phyloP scores from a whole-genome alignment of 1,284 basidiomycete genomes.

The Neonothopanus nambi region DNA sequence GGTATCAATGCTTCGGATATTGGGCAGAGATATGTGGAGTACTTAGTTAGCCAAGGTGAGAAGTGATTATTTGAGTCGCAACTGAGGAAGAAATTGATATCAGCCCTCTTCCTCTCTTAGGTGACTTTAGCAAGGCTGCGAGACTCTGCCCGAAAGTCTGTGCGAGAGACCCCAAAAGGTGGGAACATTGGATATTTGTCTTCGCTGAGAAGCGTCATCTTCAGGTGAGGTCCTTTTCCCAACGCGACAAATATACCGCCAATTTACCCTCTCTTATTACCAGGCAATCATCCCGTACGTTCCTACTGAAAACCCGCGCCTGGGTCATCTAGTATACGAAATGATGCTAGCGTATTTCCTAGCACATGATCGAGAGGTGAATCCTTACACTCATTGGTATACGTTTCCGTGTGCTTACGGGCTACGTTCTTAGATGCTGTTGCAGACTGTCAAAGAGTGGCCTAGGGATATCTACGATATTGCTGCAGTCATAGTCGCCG shows the following conservation, averaged over 20 bases:
- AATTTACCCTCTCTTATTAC: not conserved
- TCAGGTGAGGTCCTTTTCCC: conserved; percentile 48
- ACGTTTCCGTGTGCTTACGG: not conserved
- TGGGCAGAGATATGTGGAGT: conserved; percentile 81
- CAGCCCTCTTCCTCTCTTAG: conserved; percentile 38
- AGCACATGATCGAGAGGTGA: conserved; percentile 72
- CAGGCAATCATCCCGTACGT: conserved; percentile 89
- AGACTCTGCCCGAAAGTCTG: conserved; percentile 87
- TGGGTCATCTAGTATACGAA: conserved; percentile 89
- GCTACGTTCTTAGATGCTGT: conserved; percentile 53
- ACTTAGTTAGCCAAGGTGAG: conserved; percentile 75
- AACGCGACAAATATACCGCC: not conserved
- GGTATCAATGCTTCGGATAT: conserved; percentile 72
- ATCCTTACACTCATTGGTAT: conserved; percentile 20
- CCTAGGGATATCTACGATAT: conserved; percentile 91
- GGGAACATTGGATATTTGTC: conserved; percentile 95
- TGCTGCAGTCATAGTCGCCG: conserved; percentile 82
- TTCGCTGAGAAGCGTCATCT: conserved; percentile 86
- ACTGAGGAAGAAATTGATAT: not conserved
- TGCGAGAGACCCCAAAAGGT: conserved; percentile 73
- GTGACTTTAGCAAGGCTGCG: conserved; percentile 83
- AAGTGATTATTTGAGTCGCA: not conserved
- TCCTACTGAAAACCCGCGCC: conserved; percentile 79
- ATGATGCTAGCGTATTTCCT: conserved; percentile 93
- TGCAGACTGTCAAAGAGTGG: conserved; percentile 86